Percentiles rank a stretch among this genome's conserved stretches.
phyloP scores from a whole-genome alignment of 768 basidiomycete genomes.

The Termitomyces sp. region DNA sequence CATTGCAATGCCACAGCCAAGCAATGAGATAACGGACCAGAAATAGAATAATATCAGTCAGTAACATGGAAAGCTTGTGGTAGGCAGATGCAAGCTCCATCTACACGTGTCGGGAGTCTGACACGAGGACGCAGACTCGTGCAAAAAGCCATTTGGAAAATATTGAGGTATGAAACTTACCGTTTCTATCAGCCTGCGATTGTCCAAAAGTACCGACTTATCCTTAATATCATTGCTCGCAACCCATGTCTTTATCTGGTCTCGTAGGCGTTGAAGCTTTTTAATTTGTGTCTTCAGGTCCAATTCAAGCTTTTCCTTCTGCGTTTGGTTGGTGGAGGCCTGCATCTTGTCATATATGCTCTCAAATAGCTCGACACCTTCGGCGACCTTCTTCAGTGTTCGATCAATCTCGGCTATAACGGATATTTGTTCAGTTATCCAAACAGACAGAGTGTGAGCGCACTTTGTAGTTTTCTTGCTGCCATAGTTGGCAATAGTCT shows the following conservation, averaged over 20 bases:
- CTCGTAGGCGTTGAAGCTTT: slow-evolving; percentile 96
- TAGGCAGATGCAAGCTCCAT: slow-evolving; percentile 11
- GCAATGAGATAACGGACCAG: slow-evolving; percentile 24
- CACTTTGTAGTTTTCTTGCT: slow-evolving; percentile 88
- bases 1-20: slow-evolving; percentile 23
- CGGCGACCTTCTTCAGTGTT: slow-evolving; percentile 94
- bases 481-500: slow-evolving; percentile 59
- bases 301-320: slow-evolving; percentile 53
- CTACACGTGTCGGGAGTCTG: slow-evolving; percentile 18
- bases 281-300: slow-evolving; percentile 88
- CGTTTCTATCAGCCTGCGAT: slow-evolving; percentile 94
- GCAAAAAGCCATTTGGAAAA: slow-evolving; percentile 15
- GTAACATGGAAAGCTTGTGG: slow-evolving; percentile 19
- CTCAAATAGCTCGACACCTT: slow-evolving; percentile 95
- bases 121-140: slow-evolving; percentile 15
- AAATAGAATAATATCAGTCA: slow-evolving; percentile 22
- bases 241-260: slow-evolving; percentile 99
- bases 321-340: slow-evolving; percentile 82
- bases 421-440: neutral
- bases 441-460: slow-evolving; percentile 10
- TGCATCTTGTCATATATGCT: slow-evolving; percentile 99
- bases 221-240: slow-evolving; percentile 99
- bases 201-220: slow-evolving; percentile 89
- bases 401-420: slow-evolving; percentile 93
- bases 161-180: slow-evolving; percentile 49